phyloP scores from a whole-genome alignment of 108 stramenopile species.

The Pseudonitzschia delicatissima region DNA sequence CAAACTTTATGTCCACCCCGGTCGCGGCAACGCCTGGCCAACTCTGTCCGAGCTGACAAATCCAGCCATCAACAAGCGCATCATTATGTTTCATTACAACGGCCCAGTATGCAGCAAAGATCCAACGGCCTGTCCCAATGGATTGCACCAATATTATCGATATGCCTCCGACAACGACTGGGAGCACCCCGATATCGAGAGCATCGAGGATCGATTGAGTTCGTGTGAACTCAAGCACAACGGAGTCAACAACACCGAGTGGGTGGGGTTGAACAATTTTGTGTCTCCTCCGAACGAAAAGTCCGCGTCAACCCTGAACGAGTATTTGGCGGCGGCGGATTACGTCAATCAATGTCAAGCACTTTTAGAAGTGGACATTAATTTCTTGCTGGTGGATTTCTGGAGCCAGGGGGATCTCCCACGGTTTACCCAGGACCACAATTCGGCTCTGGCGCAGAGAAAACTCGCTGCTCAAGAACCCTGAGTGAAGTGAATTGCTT shows the following conservation, averaged over 20 bases:
- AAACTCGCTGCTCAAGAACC: too few relatives aligned
- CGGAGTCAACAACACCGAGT: constrained; percentile 16
- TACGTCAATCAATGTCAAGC: constrained; percentile 39
- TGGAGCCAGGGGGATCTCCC: constrained; percentile 58
- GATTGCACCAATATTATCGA: constrained; percentile 42
- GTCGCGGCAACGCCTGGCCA: constrained; percentile 38
- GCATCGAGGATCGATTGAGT: constrained; percentile 34
- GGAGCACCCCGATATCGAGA: constrained; percentile 36
- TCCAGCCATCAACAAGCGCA: constrained; percentile 36
- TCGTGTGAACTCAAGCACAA: constrained; percentile 52
- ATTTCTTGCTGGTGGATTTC: constrained; percentile 57
- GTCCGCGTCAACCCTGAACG: constrained; percentile 36
- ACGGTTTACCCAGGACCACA: constrained; percentile 45
- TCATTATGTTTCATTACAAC: constrained; percentile 63
- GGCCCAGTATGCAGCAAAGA: constrained; percentile 49
- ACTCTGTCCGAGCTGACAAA: constrained; percentile 51
- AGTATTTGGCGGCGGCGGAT: constrained; percentile 17
- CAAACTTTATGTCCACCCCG: constrained; percentile 25
- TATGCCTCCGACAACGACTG: constrained; percentile 69
- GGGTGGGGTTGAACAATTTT: constrained; percentile 61
- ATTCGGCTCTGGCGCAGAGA: constrained; percentile 18
- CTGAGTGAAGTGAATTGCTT: too few relatives aligned
- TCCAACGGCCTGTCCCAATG: constrained; percentile 40
- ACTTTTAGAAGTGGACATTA: constrained; percentile 27
- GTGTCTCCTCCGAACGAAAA: constrained; percentile 34